These are phyloP conservation scores for Hanseniaspora singularis DNA, from an alignment of 805 yeast species.

Conservation along the genomic window DNA sequence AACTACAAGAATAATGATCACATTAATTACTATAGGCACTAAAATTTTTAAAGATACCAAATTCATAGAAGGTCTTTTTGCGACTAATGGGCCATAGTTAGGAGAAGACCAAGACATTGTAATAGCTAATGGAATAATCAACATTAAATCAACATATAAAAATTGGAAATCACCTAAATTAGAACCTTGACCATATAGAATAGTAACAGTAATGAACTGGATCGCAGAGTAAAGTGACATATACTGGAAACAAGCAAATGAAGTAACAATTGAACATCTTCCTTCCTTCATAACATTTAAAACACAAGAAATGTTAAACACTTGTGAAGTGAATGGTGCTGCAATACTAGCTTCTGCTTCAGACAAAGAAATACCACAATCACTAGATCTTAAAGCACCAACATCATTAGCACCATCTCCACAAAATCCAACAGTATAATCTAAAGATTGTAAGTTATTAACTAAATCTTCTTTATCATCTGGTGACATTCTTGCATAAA, in stretches of 20 bases:
- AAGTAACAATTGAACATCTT: constrained; percentile 84
- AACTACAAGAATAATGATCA: constrained; percentile 47
- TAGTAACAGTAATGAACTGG: constrained; percentile 78
- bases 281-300: constrained; percentile 87
- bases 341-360: constrained; percentile 99
- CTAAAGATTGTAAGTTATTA: constrained; percentile 68
- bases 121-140: constrained; percentile 88
- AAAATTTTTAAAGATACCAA: constrained; percentile 79
- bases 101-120: constrained; percentile 98
- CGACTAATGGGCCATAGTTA: constrained; percentile 35
- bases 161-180: constrained; percentile 96
- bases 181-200: constrained; percentile 76
- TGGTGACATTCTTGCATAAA: constrained; percentile 97
- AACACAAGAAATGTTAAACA: constrained; percentile 87
- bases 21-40: constrained; percentile 70
- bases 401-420: constrained; percentile 99
- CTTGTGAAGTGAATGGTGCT: constrained; percentile 89
- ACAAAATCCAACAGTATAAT: constrained; percentile 91
- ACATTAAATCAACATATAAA: constrained; percentile 77
- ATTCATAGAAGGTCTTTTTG: constrained; percentile 86
- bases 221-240: constrained; percentile 96
- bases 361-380: constrained; percentile 87
- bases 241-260: constrained; percentile 93
- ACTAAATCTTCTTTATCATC: constrained; percentile 96
- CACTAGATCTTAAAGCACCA: constrained; percentile 96